These are phyloP conservation scores for Kalmanozyma brasiliensis DNA, from an alignment of 1,284 basidiomycete species.

Conservation along the genomic window DNA sequence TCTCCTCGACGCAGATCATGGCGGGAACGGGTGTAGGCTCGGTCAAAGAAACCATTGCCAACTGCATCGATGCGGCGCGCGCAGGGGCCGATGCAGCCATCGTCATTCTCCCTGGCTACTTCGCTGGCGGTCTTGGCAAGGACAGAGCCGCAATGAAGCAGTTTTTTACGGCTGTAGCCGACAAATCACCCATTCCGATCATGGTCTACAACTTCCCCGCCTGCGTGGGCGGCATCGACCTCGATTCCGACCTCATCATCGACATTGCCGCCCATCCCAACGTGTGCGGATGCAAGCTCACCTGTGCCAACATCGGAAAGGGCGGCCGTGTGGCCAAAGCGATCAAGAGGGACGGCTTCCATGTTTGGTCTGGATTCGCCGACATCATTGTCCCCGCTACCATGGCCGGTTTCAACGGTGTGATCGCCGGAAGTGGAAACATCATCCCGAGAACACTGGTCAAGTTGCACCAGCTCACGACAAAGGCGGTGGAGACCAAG, in stretches of 20 bases:
- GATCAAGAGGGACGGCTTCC: conserved; percentile 69
- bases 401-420: conserved; percentile 44
- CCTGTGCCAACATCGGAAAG: conserved; percentile 89
- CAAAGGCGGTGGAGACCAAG: conserved; percentile 58
- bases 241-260: conserved; percentile 83
- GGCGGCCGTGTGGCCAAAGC: conserved; percentile 81
- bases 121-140: conserved; percentile 77
- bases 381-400: conserved; percentile 50
- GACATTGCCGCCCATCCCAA: conserved; percentile 85
- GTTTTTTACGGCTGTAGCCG: conserved; percentile 80
- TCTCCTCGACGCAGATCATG: conserved; percentile 77
- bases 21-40: conserved; percentile 84
- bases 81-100: conserved; percentile 86
- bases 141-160: conserved; percentile 76
- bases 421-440: conserved; percentile 52
- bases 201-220: conserved; percentile 90
- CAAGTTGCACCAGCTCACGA: conserved; percentile 76
- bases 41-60: conserved; percentile 80
- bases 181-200: conserved; percentile 83
- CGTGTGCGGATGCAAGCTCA: conserved; percentile 84
- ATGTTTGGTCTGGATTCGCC: conserved; percentile 39
- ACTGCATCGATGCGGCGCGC: conserved; percentile 78
- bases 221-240: conserved; percentile 78
- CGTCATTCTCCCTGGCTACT: conserved; percentile 86
- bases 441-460: conserved; percentile 73